These are phyloP conservation scores for Ricinus communis DNA, from an alignment of 345 rosid species.

Conservation along the genomic window DNA sequence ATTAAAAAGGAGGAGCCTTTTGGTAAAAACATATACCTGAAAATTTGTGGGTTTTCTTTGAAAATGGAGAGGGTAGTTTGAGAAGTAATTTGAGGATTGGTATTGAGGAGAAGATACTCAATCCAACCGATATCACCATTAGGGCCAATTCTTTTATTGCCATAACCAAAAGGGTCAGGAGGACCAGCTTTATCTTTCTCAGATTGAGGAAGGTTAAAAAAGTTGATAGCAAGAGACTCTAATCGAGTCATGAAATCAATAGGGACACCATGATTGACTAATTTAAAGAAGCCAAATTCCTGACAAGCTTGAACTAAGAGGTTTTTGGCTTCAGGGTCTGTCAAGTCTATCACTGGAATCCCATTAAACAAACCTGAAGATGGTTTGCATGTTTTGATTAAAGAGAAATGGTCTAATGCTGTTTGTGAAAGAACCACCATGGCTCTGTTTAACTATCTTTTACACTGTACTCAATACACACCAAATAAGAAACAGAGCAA, in stretches of 20 bases:
- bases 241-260: conserved; percentile 43
- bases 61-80: conserved; percentile 34
- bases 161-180: conserved; percentile 80
- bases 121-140: conserved; percentile 86
- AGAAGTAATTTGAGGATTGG: conserved; percentile 34
- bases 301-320: conserved; percentile 61
- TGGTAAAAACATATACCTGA: conserved; percentile 40
- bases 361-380: conserved; percentile 33
- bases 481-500: not conserved
- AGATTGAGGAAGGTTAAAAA: conserved; percentile 61
- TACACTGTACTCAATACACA: not conserved
- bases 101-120: conserved; percentile 61
- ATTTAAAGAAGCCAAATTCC: conserved; percentile 79
- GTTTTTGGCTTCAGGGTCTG: conserved; percentile 55
- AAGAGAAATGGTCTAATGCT: conserved; percentile 47
- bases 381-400: conserved; percentile 60
- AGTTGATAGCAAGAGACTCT: conserved; percentile 53
- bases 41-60: conserved; percentile 34
- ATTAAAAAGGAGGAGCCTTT: too few species aligned
- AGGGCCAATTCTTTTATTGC: conserved; percentile 59
- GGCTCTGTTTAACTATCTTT: conserved; percentile 18
- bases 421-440: conserved; percentile 77
- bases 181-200: conserved; percentile 66
- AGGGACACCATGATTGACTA: conserved; percentile 76
- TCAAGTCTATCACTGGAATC: conserved; percentile 63